phyloP scores from a whole-genome alignment of 2,329 filamentous ascomycete species.

The Akanthomyces uredinophilus region DNA sequence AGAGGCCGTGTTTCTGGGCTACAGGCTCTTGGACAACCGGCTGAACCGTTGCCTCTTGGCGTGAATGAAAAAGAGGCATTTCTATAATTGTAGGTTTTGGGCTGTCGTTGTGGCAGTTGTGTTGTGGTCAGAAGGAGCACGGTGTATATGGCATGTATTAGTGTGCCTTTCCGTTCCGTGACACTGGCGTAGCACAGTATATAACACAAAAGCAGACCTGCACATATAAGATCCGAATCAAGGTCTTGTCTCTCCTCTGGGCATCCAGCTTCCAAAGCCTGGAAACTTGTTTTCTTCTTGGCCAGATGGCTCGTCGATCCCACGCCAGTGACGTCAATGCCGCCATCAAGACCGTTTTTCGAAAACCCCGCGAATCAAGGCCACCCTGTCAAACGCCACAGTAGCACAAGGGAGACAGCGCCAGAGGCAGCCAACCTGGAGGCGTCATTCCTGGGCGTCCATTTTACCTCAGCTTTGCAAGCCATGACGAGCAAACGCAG shows the following conservation, averaged over 20 bases:
- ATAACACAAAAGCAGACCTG: neutral
- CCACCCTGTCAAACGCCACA: neutral
- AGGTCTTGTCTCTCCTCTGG: no score
- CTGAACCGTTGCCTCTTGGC: constrained; percentile 27
- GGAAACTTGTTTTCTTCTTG: constrained; percentile 8
- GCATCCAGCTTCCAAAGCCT: neutral
- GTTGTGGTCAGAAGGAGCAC: neutral
- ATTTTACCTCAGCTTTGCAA: neutral
- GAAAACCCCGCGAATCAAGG: neutral
- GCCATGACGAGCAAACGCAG: neutral
- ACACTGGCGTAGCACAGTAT: neutral
- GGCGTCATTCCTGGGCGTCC: neutral
- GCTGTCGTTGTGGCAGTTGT: neutral
- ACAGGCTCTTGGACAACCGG: constrained; percentile 28
- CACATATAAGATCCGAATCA: neutral
- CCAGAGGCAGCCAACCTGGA: neutral
- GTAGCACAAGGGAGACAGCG: neutral
- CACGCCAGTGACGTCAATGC: constrained; percentile 20
- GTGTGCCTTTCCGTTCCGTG: neutral
- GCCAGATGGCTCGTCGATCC: neutral
- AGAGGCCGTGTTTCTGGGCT: constrained; percentile 33
- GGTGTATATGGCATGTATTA: neutral
- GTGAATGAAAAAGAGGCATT: constrained; percentile 30
- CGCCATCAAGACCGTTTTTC: neutral
- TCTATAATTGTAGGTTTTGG: neutral